Evolutionary conservation across 1,284 basidiomycete genomes (phyloP), one percentile per base, ranked within the genome.

Genomic region (Malassezia brasiliensis): DNA sequence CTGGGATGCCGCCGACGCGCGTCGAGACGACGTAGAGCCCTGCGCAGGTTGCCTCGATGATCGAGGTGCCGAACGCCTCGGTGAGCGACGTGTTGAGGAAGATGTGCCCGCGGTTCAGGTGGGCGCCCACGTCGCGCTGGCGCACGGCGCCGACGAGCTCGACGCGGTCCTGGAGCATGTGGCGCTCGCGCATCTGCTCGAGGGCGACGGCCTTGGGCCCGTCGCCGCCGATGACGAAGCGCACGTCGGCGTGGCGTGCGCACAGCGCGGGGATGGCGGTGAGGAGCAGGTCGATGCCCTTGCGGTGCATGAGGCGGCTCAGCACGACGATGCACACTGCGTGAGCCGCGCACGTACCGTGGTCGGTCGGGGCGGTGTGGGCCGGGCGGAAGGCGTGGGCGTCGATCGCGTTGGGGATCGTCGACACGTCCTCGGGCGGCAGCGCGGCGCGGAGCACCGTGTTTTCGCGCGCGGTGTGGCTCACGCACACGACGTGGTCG

Each of bases 81-180:
- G 93, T 99, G 19, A 99, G 80, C 0, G 88, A 91, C 0, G 93
- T 93, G 73, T 93, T 94, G 77, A 98, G 81, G 76, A 88, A 96
- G 61, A 99, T 91, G 9, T 88, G 81, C 0, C 91, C 90, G 46
- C 83, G 81, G 8, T 80, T 78, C 19, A 98, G 81, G 20, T 96
- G 83, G 87, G 83, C 80, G 45, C 83, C 81, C 17, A 96, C 94
- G 53, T 93, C 85, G 25, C 82, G 82, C 53, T 86, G 88, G 10
- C 81, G 79, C 4, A 98, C 82, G 1, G 85, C 79, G 0, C 94
- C 94, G 0, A 96, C 80, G 0, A 98, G 79, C 63, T 87, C 83
- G 32, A 99, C 89, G 3, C 88, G 83, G 67, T 96, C 90, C 75
- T 94, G 88, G 0, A 98, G 79, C 30, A 85, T 79, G 71, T 89